These are phyloP conservation scores for Verbena officinalis DNA, from an alignment of 257 asterid species.

Conservation along the genomic window DNA sequence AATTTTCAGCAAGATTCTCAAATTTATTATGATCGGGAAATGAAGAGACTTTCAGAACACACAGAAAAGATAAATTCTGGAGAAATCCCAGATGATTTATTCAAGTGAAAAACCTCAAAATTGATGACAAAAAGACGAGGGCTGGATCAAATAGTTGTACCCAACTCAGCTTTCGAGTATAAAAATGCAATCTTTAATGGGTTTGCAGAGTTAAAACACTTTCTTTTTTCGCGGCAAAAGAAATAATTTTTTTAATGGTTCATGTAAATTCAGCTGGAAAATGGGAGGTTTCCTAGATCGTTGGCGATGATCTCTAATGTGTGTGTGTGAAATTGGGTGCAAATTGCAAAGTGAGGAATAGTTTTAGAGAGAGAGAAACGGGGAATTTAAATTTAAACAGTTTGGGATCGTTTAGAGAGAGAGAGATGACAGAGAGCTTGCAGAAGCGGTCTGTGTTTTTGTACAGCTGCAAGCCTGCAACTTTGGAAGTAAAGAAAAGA, in stretches of 20 bases:
- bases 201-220: slow-evolving; percentile 30
- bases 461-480: neutral
- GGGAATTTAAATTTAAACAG: slow-evolving; percentile 12
- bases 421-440: slow-evolving; percentile 22
- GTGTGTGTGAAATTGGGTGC: slow-evolving; percentile 1
- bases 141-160: neutral
- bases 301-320: slow-evolving; percentile 46
- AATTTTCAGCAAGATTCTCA: slow-evolving; percentile 31
- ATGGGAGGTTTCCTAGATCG: slow-evolving; percentile 33
- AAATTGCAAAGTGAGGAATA: slow-evolving; percentile 2
- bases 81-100: slow-evolving; percentile 35
- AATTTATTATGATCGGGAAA: slow-evolving; percentile 35
- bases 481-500: neutral
- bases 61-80: slow-evolving; percentile 1
- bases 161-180: neutral
- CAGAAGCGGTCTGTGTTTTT: neutral
- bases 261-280: slow-evolving; percentile 36
- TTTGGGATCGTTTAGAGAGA: slow-evolving; percentile 19
- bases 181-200: slow-evolving; percentile 28
- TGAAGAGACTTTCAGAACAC: slow-evolving; percentile 22
- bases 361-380: slow-evolving; percentile 27
- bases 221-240: neutral
- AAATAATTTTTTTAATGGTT: slow-evolving; percentile 17
- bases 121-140: neutral
- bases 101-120: slow-evolving; percentile 33